These are phyloP conservation scores for Blastobotrys robertii DNA, from an alignment of 805 yeast species.

Conservation along the genomic window DNA sequence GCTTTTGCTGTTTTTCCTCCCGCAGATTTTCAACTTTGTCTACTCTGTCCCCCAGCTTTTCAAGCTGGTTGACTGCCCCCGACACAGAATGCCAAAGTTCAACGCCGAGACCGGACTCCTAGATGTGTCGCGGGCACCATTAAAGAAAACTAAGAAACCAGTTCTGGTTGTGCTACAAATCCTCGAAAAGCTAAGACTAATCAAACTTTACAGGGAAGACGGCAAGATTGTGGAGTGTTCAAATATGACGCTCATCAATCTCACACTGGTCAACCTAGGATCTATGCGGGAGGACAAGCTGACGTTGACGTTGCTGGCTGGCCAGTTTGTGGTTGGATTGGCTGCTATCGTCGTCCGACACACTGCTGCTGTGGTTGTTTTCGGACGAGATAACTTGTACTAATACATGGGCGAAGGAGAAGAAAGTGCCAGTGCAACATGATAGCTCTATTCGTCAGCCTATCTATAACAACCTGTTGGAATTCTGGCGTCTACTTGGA, in stretches of 20 bases:
- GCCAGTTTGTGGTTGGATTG: conserved; percentile 62
- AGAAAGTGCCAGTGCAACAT: not conserved
- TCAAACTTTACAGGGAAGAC: conserved; percentile 33
- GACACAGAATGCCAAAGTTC: conserved; percentile 84
- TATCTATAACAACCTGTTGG: not conserved
- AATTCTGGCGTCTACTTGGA: not conserved
- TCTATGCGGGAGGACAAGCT: conserved; percentile 79
- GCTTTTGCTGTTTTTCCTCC: conserved; percentile 70
- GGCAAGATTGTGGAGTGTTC: conserved; percentile 40
- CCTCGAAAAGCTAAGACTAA: conserved; percentile 41
- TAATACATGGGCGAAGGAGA: not conserved
- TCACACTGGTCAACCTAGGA: conserved; percentile 77
- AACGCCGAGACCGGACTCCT: conserved; percentile 58
- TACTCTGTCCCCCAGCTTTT: conserved; percentile 91
- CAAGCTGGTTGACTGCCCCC: conserved; percentile 82
- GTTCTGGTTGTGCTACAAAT: conserved; percentile 30
- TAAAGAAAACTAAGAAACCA: conserved; percentile 19
- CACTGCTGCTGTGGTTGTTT: conserved; percentile 72
- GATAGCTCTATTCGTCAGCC: not conserved
- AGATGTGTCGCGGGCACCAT: conserved; percentile 50
- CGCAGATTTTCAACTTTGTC: conserved; percentile 83
- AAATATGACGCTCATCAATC: conserved; percentile 81
- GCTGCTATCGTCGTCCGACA: conserved; percentile 65
- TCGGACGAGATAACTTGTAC: conserved; percentile 76
- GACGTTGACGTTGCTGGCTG: conserved; percentile 45